These are phyloP conservation scores for Diplogelasinospora grovesii DNA, from an alignment of 495 filamentous ascomycete species.

Conservation along the genomic window DNA sequence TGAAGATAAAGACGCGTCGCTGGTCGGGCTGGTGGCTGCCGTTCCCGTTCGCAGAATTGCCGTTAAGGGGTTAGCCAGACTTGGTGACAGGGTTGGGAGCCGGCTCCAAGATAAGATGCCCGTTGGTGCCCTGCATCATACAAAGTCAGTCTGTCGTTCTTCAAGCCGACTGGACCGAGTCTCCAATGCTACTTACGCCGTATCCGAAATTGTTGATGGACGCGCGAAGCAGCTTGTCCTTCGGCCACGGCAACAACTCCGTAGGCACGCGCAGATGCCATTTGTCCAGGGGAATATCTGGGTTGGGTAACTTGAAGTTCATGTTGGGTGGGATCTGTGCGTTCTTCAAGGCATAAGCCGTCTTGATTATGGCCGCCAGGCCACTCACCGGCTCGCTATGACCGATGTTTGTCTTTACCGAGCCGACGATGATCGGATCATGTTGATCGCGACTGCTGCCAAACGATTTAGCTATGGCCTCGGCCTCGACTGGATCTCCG, in stretches of 20 bases:
- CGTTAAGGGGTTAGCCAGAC: no score
- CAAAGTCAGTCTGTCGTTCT: background rate
- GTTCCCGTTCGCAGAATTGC: no score
- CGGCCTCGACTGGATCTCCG: slow-evolving; percentile 43
- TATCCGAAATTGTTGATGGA: slow-evolving; percentile 54
- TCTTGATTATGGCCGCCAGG: slow-evolving; percentile 45
- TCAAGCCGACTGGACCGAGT: no score
- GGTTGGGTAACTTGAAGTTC: slow-evolving; percentile 21
- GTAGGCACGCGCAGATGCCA: slow-evolving; percentile 19
- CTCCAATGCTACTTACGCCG: no score
- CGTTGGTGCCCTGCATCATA: background rate
- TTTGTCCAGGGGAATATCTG: slow-evolving; percentile 26
- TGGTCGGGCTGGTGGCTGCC: no score
- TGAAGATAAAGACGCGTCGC: slow-evolving; percentile 2
- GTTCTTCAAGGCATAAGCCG: slow-evolving; percentile 40
- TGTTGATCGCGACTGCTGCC: background rate
- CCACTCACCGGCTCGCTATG: slow-evolving; percentile 45
- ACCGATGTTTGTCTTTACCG: slow-evolving; percentile 51
- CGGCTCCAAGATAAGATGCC: background rate
- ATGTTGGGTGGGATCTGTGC: slow-evolving; percentile 31
- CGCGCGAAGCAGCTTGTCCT: slow-evolving; percentile 25
- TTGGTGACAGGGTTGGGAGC: background rate
- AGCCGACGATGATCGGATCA: slow-evolving; percentile 24
- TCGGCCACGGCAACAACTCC: slow-evolving; percentile 26
- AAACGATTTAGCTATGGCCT: slow-evolving; percentile 22